Base-by-base conservation (phyloP, 2,329 filamentous ascomycete species). In the Arthroderma sp. region DNA sequence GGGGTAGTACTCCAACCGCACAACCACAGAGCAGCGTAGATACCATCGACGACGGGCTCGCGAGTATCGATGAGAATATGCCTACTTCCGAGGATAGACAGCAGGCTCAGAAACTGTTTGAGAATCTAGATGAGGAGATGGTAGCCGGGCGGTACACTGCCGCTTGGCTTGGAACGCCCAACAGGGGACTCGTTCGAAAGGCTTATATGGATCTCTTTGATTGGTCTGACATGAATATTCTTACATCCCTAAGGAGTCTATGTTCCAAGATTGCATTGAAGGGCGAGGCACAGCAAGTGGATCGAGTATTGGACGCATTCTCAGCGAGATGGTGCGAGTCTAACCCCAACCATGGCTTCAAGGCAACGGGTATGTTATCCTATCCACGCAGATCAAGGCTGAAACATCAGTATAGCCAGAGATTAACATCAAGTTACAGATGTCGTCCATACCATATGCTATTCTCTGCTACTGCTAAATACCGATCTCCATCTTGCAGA, bases 371-470 rank as follows among this genome's bases (percentile, higher is more conserved):
- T 91, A 77, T 73, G 83, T 38, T 41, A 7, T 31, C 4, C 8
- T 5, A 57, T 21, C 49, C 33, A 8, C 11, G 17, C 17, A 7
- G n/a, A n/a, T n/a, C n/a, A n/a, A n/a, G n/a, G n/a, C n/a, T n/a
- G n/a, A n/a, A n/a, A n/a, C n/a, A n/a, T n/a, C n/a, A n/a, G n/a
- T 31, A 28, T 52, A 19, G 41, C 13, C 15, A 49, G 17, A 49
- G 31, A 56, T 55, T 56, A 52, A 54, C n/a, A 25, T 43, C 53
- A n/a, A 21, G 15, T 47, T 8, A 33, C 66, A 87, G 91, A 97
- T 74, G 87, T 97, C 52, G 91, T 98, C 17, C 91, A 98, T 70
- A 96, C 91, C 23, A 94, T 97, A 62, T 94, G 89, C 73, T 98
- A 97, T 71, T 96, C 93, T 0, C 83, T 98, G 62, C 85, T 98